Evolutionary conservation across 805 yeast genomes (phyloP), one percentile per base, ranked within the genome.

Genomic region (Tetrapisispora taiwanensis): DNA sequence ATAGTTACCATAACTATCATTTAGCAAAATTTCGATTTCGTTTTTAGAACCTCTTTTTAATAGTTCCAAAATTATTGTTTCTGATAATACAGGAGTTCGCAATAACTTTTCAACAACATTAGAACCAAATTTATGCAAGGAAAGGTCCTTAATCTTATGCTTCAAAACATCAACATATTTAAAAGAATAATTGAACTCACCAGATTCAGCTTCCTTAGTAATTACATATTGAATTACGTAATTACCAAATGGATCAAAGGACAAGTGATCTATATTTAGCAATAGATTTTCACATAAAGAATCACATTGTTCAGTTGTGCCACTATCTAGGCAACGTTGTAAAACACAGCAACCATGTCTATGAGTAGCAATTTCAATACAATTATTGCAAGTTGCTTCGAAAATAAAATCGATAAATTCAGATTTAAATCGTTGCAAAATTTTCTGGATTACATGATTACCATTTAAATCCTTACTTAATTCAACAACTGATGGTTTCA

Each of bases 331-430:
- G 63, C 97, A 89, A 55, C 97, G 76, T 67, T 90, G 98, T 46
- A 90, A 71, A 22, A 90, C 97, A 65, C 97, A 90, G 68, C 98
- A 92, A 7, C 97, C 98, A 59, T 92, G 97, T 58, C 96, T 77
- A 59, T 92, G 97, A 39, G 94, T 87, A 5, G 96, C 95, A 45
- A 92, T 86, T 46, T 79, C 82, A 32, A 79, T 72, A 50, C 92
- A 82, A 51, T 87, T 73, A 13, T 65, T 65, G 47, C 81, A 72
- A 4, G 92, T 92, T 15, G 95, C 83, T 58, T 88, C 92, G 60
- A 86, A 88, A 47, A 92, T 85, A 59, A 92, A 90, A 60, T 89
- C 92, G 52, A 84, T 75, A 46, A 84, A 82, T n/a, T 66, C 69
- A 2, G 83, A 71, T 24, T 66, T 61, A 54, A 92, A 74, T 52